phyloP scores from a whole-genome alignment of 768 basidiomycete species.

The Hygrocybe punicea region DNA sequence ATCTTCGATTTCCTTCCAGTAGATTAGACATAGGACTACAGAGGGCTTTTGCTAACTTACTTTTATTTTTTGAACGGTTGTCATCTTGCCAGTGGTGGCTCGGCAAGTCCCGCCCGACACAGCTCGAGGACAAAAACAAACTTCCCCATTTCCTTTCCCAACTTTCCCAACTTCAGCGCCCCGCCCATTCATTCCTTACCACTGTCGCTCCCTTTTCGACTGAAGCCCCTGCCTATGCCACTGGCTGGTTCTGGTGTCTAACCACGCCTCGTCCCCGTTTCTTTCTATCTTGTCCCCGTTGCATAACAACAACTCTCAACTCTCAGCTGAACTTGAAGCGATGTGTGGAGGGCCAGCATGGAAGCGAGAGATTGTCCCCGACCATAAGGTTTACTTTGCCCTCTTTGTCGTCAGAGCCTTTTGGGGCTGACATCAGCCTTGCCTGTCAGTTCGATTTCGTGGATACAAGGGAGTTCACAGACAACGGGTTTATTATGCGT shows the following conservation, averaged over 20 bases:
- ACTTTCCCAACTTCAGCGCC: too few species aligned
- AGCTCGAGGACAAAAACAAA: neutral
- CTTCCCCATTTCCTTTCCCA: neutral
- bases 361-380: conserved; percentile 96
- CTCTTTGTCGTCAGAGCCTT: neutral
- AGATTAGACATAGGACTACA: conserved; percentile 10
- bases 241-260: conserved; percentile 48
- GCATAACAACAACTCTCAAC: conserved; percentile 21
- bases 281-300: conserved; percentile 21
- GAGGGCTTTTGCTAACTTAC: conserved; percentile 36
- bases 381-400: conserved; percentile 77
- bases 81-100: conserved; percentile 56
- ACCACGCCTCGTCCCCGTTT: conserved; percentile 17
- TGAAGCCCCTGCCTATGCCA: conserved; percentile 38
- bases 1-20: conserved; percentile 85
- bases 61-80: conserved; percentile 89
- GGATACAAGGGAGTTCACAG: conserved; percentile 87
- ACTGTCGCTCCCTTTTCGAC: conserved; percentile 20
- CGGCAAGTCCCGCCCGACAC: neutral
- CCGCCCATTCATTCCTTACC: neutral
- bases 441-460: conserved; percentile 86
- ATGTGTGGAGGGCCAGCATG: conserved; percentile 82
- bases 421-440: neutral
- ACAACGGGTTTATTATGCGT: conserved; percentile 83
- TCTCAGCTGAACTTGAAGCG: conserved; percentile 2